Percentiles rank a stretch among this genome's conserved stretches.
phyloP scores from a whole-genome alignment of 1,139 yeast genomes.

The Magnusiomyces clavatus region DNA sequence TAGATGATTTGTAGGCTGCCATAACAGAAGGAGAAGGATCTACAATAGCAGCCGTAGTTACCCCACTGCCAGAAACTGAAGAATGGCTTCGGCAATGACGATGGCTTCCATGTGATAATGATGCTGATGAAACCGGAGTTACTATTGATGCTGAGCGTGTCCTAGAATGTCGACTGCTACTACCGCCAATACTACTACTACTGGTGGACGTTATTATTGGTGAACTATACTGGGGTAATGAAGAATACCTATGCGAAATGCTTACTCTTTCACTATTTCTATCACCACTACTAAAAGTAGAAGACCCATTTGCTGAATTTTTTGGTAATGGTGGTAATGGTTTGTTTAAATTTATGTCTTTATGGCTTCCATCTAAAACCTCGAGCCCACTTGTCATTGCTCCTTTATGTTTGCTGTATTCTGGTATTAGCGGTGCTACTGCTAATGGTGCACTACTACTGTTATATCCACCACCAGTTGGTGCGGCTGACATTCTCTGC shows the following conservation, averaged over 20 bases:
- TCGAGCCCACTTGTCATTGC: too few relatives aligned
- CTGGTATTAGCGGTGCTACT: neutral
- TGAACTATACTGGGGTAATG: neutral
- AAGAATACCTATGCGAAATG: neutral
- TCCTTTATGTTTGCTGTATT: neutral
- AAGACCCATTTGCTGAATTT: neutral
- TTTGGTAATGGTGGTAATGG: slow-evolving; percentile 5
- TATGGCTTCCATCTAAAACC: neutral
- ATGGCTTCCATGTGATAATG: neutral
- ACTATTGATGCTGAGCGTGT: too few relatives aligned
- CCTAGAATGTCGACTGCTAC: neutral
- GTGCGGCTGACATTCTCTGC: neutral
- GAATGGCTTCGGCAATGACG: too few relatives aligned
- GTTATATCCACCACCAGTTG: neutral
- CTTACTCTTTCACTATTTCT: neutral
- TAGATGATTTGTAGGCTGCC: too few relatives aligned
- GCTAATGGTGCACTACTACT: neutral
- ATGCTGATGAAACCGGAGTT: too few relatives aligned
- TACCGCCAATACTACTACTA: neutral
- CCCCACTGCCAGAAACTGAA: too few relatives aligned
- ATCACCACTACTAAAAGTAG: neutral
- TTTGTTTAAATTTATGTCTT: neutral
- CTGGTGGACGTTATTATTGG: neutral
- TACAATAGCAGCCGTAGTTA: too few relatives aligned
- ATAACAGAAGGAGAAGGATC: too few relatives aligned